These are phyloP conservation scores for Nepenthes gracilis DNA, from an alignment of 148 eudicot genomes.

Conservation along the genomic window DNA sequence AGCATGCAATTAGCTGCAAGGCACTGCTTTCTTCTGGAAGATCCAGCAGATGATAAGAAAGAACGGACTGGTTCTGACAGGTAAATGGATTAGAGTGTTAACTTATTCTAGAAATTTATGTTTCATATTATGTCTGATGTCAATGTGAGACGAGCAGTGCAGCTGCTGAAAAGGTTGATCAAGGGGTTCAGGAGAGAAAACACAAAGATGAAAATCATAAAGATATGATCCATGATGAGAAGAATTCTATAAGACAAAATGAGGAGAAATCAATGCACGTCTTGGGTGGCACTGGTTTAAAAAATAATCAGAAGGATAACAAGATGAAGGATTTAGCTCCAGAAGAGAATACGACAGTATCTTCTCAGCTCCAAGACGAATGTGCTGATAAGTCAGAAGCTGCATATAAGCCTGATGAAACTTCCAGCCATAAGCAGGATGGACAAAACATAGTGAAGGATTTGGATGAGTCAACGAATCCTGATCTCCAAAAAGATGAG, in stretches of 20 bases:
- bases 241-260: conserved; percentile 10
- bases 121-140: conserved; percentile 4
- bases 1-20: conserved; percentile 64
- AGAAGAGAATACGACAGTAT: conserved; percentile 16
- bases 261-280: conserved; percentile 16
- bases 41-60: conserved; percentile 61
- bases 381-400: conserved; percentile 15
- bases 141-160: conserved; percentile 32
- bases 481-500: conserved; percentile 20
- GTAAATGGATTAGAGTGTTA: conserved; percentile 21
- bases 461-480: conserved; percentile 17
- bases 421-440: conserved; percentile 16
- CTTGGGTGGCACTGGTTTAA: conserved; percentile 9
- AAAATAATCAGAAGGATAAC: conserved; percentile 14
- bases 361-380: conserved; percentile 14
- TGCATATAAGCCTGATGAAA: conserved; percentile 23
- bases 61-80: conserved; percentile 33
- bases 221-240: conserved; percentile 11
- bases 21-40: conserved; percentile 80
- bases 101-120: conserved; percentile 2
- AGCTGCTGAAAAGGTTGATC: conserved; percentile 27
- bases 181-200: conserved; percentile 25
- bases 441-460: conserved; percentile 1
- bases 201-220: conserved; percentile 13
- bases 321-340: conserved; percentile 18